Percentiles rank a stretch among this genome's conserved stretches.
Conservation (phyloP, 2,329 filamentous ascomycete species). For the Botrytis aclada region DNA sequence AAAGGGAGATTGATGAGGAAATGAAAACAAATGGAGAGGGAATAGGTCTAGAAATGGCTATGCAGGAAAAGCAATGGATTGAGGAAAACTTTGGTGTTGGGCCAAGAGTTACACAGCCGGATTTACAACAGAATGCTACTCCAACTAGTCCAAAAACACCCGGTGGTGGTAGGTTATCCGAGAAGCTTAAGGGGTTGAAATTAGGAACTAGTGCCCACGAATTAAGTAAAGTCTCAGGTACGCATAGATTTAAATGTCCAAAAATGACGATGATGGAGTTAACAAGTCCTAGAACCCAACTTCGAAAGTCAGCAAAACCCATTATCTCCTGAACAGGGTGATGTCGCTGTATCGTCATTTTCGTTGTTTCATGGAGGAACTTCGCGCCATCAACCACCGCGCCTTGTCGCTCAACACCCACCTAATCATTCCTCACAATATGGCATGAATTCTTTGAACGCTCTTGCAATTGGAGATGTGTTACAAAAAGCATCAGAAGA, state of each 20-base stretch:
- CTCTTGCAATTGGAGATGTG: slow-evolving; percentile 38
- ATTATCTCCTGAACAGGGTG: slow-evolving; percentile 60
- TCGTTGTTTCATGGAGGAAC: slow-evolving; percentile 53
- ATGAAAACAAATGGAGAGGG: slow-evolving; percentile 73
- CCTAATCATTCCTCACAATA: slow-evolving; percentile 27
- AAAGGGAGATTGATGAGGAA: slow-evolving; percentile 74
- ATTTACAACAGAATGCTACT: slow-evolving; percentile 39
- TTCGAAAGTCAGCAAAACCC: slow-evolving; percentile 34
- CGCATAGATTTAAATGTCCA: slow-evolving; percentile 26
- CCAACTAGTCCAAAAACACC: slow-evolving; percentile 60
- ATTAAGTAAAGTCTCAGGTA: slow-evolving; percentile 55
- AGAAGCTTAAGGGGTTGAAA: slow-evolving; percentile 77
- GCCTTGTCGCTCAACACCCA: slow-evolving; percentile 38
- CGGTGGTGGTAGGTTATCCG: slow-evolving; percentile 65
- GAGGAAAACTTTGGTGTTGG: slow-evolving; percentile 63
- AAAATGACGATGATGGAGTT: neutral
- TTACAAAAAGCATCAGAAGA: slow-evolving; percentile 36
- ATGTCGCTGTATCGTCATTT: slow-evolving; percentile 62
- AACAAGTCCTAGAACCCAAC: slow-evolving; percentile 33
- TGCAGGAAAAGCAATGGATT: slow-evolving; percentile 83
- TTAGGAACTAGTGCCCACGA: slow-evolving; percentile 70
- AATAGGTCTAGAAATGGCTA: slow-evolving; percentile 77
- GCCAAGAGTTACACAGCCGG: slow-evolving; percentile 30
- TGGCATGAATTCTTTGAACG: slow-evolving; percentile 39
- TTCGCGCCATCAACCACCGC: slow-evolving; percentile 40